Conservation (phyloP, 345 rosid species). For the Viola odorata region DNA sequence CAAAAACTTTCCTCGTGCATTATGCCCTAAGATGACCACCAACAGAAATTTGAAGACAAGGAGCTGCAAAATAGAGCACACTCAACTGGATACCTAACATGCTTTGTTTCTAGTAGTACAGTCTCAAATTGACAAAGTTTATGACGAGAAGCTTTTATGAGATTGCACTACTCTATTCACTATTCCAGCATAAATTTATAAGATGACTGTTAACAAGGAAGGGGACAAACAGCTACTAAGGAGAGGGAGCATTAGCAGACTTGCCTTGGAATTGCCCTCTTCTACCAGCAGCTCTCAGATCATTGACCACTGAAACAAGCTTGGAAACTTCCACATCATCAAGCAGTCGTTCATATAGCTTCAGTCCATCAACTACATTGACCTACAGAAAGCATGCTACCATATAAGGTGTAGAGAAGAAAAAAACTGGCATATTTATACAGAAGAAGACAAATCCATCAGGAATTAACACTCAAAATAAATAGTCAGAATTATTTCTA, state of each 20-base stretch:
- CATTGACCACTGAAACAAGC: slow-evolving; percentile 65
- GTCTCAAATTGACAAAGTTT: too few species aligned
- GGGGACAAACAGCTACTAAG: not conserved
- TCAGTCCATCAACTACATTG: slow-evolving; percentile 88
- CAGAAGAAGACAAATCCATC: not conserved
- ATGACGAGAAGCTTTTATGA: too few species aligned
- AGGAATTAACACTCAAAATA: too few species aligned
- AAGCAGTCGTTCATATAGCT: slow-evolving; percentile 56
- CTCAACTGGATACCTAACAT: too few species aligned
- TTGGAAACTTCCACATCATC: slow-evolving; percentile 54
- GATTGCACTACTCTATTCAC: too few species aligned
- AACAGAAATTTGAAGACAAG: too few species aligned
- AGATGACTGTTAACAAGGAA: too few species aligned
- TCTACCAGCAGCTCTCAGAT: slow-evolving; percentile 66
- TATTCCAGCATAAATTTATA: too few species aligned
- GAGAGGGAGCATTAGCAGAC: slow-evolving; percentile 19
- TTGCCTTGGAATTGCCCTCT: slow-evolving; percentile 81
- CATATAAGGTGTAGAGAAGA: slow-evolving; percentile 8
- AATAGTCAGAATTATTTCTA: not conserved
- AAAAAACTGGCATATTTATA: not conserved
- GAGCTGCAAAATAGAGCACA: too few species aligned
- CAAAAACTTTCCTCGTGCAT: not conserved
- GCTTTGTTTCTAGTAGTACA: too few species aligned
- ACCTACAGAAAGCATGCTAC: slow-evolving; percentile 40
- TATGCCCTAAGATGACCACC: too few species aligned